Evolutionary conservation across 2,329 filamentous ascomycete species (phyloP), one percentile per base, ranked within the genome.

Genomic region (Ascochyta viciae-villosae): DNA sequence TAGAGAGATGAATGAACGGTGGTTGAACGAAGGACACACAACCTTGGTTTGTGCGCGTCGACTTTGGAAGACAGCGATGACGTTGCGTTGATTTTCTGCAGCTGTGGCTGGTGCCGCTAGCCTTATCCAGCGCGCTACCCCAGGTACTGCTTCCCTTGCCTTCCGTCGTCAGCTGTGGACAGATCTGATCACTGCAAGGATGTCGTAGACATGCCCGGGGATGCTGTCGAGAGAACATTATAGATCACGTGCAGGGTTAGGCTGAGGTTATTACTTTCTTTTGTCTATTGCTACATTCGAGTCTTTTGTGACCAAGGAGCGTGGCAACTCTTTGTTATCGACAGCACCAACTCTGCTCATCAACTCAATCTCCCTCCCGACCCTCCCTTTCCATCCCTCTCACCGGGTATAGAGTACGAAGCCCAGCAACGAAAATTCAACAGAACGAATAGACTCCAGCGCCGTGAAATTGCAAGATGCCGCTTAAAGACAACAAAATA

Each of bases 31-130:
- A 34, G 33, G n/a, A 24, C 15, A 24, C 3, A 37, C 37, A 39
- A 51, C 38, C 43, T 40, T 50, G 53, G 41, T 39, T 44, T 47
- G 29, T 34, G 38, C 29, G 41, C 34, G 10, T 49, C 33, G 35
- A 35, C 16, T 39, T 41, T 35, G 42, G 46, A 27, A 42, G 23
- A 24, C 48, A 58, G 57, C 61, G 63, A 68, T 68, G 66, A 68
- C 66, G 66, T 68, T 63, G 39, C 48, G 48, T 34, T 27, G 37
- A 60, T 57, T 61, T 52, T 60, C 54, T 50, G 40, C 29, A 22
- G 16, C 39, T 56, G 66, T 68, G 65, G 65, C 65, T 64, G 39
- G 53, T 49, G 42, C 13, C 34, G 40, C 62, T 65, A 68, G 49
- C 60, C 58, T 13, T 26, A 55, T 62, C n/a, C 5, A 37, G 58